These are phyloP conservation scores for Pseudogymnoascus sp. DNA, from an alignment of 2,329 filamentous ascomycete genomes.

Conservation along the genomic window DNA sequence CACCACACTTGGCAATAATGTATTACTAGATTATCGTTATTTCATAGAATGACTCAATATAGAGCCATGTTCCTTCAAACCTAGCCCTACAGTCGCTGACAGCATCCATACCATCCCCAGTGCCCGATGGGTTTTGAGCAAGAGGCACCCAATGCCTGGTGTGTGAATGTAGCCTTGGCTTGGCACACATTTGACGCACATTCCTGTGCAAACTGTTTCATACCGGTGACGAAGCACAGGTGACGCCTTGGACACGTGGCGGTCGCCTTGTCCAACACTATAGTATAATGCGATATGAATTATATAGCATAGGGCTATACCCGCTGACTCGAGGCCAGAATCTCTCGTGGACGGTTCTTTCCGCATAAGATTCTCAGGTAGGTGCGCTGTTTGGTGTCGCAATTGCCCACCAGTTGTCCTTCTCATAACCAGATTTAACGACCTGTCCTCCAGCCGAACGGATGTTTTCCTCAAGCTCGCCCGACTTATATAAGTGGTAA, in stretches of 20 bases:
- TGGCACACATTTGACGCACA: background rate
- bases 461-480: conserved; percentile 80
- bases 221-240: background rate
- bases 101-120: background rate
- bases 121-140: background rate
- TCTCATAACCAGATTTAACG: conserved; percentile 81
- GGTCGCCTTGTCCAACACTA: background rate
- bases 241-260: conserved; percentile 8
- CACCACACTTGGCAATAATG: conserved; percentile 16
- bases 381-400: conserved; percentile 17
- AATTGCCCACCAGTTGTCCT: conserved; percentile 97
- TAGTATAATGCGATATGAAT: background rate
- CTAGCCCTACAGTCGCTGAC: background rate
- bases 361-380: background rate
- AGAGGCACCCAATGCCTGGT: background rate
- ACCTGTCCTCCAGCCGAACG: conserved; percentile 66
- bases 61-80: background rate
- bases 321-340: background rate
- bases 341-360: background rate
- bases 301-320: conserved; percentile 6
- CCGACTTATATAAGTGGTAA: conserved; percentile 85
- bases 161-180: background rate
- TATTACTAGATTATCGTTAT: conserved; percentile 12
- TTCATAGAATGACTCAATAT: background rate
- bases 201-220: conserved; percentile 10